Base-by-base conservation (phyloP, 371 early-diverging fungal species). In the Mortierella sp. region DNA sequence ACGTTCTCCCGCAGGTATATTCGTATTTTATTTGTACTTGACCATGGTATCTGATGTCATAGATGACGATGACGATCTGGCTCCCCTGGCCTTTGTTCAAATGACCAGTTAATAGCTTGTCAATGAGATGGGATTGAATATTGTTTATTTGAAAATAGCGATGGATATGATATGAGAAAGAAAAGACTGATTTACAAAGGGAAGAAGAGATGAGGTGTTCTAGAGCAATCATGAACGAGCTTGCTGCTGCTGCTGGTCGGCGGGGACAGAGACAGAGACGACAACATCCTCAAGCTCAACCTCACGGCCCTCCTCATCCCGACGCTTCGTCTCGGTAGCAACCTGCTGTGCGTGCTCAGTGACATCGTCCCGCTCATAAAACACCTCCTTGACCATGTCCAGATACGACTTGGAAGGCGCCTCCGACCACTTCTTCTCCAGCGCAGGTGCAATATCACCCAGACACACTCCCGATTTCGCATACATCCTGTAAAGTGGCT, bases 391-490 rank as follows among this genome's bases (percentile, higher is more conserved):
- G 71, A 77, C 87, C 87, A 86, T 82, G 24, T 86, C 87, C 48
- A 86, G 21, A 52, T 86, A 86, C 54, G 77, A 78, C 80, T 80
- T 82, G 10, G 34, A 0, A 16, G 87, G 78, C 24, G 80, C 80
- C 58, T 82, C 76, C 6, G 83, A 80, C 87, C 87, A 86, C 65
- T 78, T 86, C 80, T 80, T 82, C 26, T 86, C 87, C 52, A 86
- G 63, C 2, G 72, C 76, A 28, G 75, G 50, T 28, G 80, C 80
- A 80, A 86, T 80, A 6, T 80, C 83, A 0, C 87, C 87, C n/a
- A 86, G 72, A 71, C 60, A 80, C 34, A 86, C 78, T 14, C 87
- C 87, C 19, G 73, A 76, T 78, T 82, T 86, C 55, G 87, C 82
- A 72, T 86, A 86, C 83, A 78, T 86, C 68, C 87, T 79, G 76